Base-by-base conservation (phyloP, 345 rosid genomes). In the Anacardium occidentale region DNA sequence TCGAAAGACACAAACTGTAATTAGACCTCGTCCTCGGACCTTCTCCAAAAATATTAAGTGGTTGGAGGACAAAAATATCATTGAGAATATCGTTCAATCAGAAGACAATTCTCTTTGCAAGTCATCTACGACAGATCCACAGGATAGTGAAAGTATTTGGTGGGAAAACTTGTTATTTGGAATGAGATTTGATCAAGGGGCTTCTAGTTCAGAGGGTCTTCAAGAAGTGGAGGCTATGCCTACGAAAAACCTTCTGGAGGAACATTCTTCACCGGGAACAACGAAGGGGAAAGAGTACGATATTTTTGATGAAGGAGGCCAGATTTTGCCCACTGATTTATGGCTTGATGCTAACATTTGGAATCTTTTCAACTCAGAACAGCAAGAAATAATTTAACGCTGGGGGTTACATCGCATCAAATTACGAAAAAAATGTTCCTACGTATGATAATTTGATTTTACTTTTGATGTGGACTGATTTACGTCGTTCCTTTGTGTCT, bases 11-110 rank as follows among this genome's bases (percentile, higher is more conserved):
- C 48, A 25, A 21, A 74, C 69, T 10, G 62, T 50, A 32, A 64
- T 72, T 42, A 79, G 69, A 58, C 83, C 85, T 54, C 62, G 45
- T 21, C 81, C 83, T 57, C 48, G 74, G 32, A 62, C 22, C 44
- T 66, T 66, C 69, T 29, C 57, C 44, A 26, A 29, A 48, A 65
- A 47, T 21, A 24, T 34, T 24, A 2, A 8, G 4, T 50, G 69
- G 69, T 17, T 50, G 57, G 48, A 50, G 53, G 53, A 21, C 48
- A 62, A 62, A 18, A 20, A 5, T 1, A 60, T 14, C 3, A 1
- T 4, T 48, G n/a, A 48, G 53, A 48, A 17, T 12, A 48, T 4
- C 2, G 18, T 14, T 12, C n/a, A n/a, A 53, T 4, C 22, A 53
- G 9, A 53, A 53, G 57, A 53, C 21, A 53, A 53, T n/a, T 37